Base-by-base conservation (phyloP, 208 protist species). In the Wallacemonas sp. region DNA sequence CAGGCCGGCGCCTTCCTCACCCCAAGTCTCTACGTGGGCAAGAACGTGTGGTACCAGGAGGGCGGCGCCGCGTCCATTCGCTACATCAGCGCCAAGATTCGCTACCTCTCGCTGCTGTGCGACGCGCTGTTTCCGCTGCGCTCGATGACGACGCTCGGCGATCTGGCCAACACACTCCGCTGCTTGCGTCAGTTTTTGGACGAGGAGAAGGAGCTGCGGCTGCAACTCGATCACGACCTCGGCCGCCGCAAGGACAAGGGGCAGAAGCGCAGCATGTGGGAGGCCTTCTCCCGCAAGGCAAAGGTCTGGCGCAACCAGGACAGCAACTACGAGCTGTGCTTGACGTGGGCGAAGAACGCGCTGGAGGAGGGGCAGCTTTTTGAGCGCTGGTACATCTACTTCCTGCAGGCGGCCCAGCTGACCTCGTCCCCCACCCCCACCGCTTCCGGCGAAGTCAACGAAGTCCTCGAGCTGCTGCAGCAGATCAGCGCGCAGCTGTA, bases 31-130 rank as follows among this genome's bases (percentile, higher is more conserved):
- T 94, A 89, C 72, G 85, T 94, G 3, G 74, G 71, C 17, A 71
- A 76, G 27, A 82, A 90, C 14, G 85, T 94, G 48, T 94, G 88
- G 85, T 72, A 80, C 33, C 88, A 94, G 68, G 65, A 80, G 39
- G 85, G 88, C 39, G 83, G 73, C 32, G 68, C 63, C 9, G 65
- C 67, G 1, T 74, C 74, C 8, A 58, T 94, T 19, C 58, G 57
- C 14, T 81, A 81, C 49, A 80, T 88, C 21, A 70, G 72, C 16
- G 70, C 80, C 16, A 91, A 92, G 67, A 83, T 74, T 21, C 78
- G 77, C 19, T 94, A 89, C 46, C 68, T 83, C n/a, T 79, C 83
- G 0, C 52, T 77, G 1, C 64, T 94, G 26, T 94, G 83, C 61
- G 79, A 54, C 34, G 82, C 80, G 12, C 81, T 92, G 68, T 81